Evolutionary conservation across 2,329 filamentous ascomycete genomes (phyloP), one percentile per base, ranked within the genome.

Genomic region (Pseudocercospora vitis): DNA sequence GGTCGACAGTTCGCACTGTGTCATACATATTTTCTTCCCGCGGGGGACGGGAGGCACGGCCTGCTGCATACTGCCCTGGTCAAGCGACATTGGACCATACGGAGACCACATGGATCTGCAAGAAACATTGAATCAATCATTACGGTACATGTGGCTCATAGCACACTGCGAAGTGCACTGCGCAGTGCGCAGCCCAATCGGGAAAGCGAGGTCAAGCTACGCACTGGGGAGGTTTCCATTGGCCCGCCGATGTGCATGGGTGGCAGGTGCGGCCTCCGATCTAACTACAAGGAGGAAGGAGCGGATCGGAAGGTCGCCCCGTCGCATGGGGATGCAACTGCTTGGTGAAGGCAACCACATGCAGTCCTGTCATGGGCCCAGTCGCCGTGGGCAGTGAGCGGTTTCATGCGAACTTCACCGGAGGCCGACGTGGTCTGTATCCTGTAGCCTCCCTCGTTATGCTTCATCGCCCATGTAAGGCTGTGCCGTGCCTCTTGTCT

Each of bases 131-230:
- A n/a, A n/a, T n/a, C n/a, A n/a, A n/a, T n/a, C n/a, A n/a, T n/a
- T n/a, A n/a, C 11, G 35, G n/a, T 6, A 29, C 28, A 40, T 26
- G 16, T 24, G 48, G 24, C 18, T 35, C 23, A 29, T 23, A 37
- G 52, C 46, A 42, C 37, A 46, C 14, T 50, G 42, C 35, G 46
- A 18, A 53, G 45, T 48, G 31, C 21, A 48, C 50, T 45, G 56
- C 32, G 45, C 48, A 56, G 33, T 56, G 16, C 46, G 42, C 54
- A 56, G 16, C 23, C 35, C 6, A 24, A 21, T 11, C 2, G n/a
- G n/a, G n/a, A n/a, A n/a, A n/a, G n/a, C n/a, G n/a, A n/a, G n/a
- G n/a, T n/a, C n/a, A n/a, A n/a, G n/a, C n/a, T n/a, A n/a, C n/a
- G n/a, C n/a, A n/a, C n/a, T n/a, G n/a, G n/a, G n/a, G n/a, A n/a